Evolutionary conservation across 495 filamentous ascomycete species (phyloP).

Genomic region (Pyrenopolyporus hunteri): DNA sequence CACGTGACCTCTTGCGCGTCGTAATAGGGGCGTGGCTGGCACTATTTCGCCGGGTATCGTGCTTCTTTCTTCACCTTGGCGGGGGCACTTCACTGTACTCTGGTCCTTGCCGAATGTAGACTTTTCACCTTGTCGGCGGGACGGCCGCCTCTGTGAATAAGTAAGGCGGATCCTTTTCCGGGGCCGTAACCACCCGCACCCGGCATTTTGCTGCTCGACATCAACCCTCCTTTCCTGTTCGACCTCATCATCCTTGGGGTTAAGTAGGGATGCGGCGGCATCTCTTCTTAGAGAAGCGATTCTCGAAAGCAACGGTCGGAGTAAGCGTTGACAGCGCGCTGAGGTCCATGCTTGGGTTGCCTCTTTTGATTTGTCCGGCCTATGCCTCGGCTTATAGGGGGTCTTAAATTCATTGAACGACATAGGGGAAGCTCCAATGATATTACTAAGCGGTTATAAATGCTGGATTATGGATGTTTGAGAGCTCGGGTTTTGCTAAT

Average conservation of each 20-base stretch:
- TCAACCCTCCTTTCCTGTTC: constrained; percentile 8
- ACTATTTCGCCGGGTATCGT: constrained; percentile 33
- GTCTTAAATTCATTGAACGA: constrained; percentile 9
- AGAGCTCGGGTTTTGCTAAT: neutral
- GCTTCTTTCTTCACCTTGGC: neutral
- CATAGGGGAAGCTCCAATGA: constrained; percentile 17
- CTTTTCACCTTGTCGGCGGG: constrained; percentile 4
- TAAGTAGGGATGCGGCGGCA: neutral
- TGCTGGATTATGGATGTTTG: constrained; percentile 10
- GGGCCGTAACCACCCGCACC: constrained; percentile 36
- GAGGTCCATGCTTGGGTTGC: constrained; percentile 57
- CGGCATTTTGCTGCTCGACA: constrained; percentile 6
- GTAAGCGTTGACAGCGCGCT: constrained; percentile 60
- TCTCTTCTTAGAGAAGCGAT: constrained; percentile 58
- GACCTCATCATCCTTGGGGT: constrained; percentile 3
- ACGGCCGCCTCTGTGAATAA: constrained; percentile 36
- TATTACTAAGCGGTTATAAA: constrained; percentile 8
- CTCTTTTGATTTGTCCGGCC: constrained; percentile 21
- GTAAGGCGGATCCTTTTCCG: constrained; percentile 40
- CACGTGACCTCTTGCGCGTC: constrained; percentile 34
- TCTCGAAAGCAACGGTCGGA: constrained; percentile 60
- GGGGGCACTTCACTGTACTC: neutral
- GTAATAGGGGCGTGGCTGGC: constrained; percentile 36
- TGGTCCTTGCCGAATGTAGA: neutral
- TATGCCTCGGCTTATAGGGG: constrained; percentile 28